Base-by-base conservation (phyloP, 306 rosid species). In the Prunus salicina region DNA sequence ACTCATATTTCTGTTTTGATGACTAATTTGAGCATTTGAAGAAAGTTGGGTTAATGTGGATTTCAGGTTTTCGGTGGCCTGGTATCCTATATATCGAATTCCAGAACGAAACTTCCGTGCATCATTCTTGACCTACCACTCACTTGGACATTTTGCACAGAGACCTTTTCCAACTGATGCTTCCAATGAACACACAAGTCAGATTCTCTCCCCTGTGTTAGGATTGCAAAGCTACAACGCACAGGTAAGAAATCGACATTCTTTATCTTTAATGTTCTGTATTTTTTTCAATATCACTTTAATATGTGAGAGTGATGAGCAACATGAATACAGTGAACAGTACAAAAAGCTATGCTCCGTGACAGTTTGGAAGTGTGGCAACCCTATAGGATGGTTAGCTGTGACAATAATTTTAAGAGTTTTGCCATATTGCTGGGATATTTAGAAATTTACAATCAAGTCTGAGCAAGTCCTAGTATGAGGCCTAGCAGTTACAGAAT, bases 61-160 rank as follows among this genome's bases (percentile, higher is more conserved):
- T 69, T 56, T 62, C 71, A 51, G 76, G 81, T 71, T 78, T 51
- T 71, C 81, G 1, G 81, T 78, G 76, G 76, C 81, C 64, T 62
- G 46, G 76, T 78, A 78, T 62, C 81, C 81, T 2, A 70, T 78
- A 61, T 78, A 78, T 62, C 76, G 32, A 78, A 62, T 78, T 51
- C 81, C 81, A 62, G 76, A 78, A 70, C 76, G 76, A 12, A 24
- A 38, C 53, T 20, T 78, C 16, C 56, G 71, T 18, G 71, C 71
- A 22, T 61, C 81, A 50, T 78, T 78, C 69, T 50, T 78, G 56
- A 78, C 81, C 62, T 78, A 47, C 76, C 76, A 78, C 71, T 78
- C 81, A 49, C 81, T 70, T 16, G 72, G 81, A 19, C 76, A 70
- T 50, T 61, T 78, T 72, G 72, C 71, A 22, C 76, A 22, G 41